phyloP scores from a whole-genome alignment of 208 protist genomes.

The Trypanosoma lewisi region DNA sequence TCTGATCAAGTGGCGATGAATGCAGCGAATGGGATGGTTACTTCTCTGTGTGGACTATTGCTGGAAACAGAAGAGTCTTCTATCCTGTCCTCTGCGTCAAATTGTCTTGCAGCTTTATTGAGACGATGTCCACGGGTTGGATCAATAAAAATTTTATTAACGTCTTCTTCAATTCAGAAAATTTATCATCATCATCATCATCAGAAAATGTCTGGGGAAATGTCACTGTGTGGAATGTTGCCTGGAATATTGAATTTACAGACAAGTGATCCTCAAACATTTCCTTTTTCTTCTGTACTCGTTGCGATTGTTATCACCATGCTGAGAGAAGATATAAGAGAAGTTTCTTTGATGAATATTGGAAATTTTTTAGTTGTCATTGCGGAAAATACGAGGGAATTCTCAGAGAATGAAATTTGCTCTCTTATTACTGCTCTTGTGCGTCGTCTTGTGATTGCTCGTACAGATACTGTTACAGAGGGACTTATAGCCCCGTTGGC shows the following conservation, averaged over 20 bases:
- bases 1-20: slow-evolving; percentile 24
- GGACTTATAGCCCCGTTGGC: slow-evolving; percentile 58
- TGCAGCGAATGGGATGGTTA: slow-evolving; percentile 30
- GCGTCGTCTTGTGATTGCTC: slow-evolving; percentile 34
- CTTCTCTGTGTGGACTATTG: slow-evolving; percentile 42
- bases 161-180: slow-evolving; percentile 4
- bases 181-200: no score
- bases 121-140: slow-evolving; percentile 36
- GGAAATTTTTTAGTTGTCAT: slow-evolving; percentile 45
- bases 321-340: slow-evolving; percentile 25
- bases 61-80: slow-evolving; percentile 55
- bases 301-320: slow-evolving; percentile 42
- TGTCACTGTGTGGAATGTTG: not conserved
- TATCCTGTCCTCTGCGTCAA: slow-evolving; percentile 37
- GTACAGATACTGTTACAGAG: slow-evolving; percentile 44
- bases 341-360: slow-evolving; percentile 50
- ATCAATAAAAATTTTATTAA: slow-evolving; percentile 17
- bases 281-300: slow-evolving; percentile 46
- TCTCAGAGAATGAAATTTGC: slow-evolving; percentile 35
- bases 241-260: not conserved
- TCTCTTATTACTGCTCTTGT: slow-evolving; percentile 36
- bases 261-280: slow-evolving; percentile 10
- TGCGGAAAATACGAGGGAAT: slow-evolving; percentile 32
- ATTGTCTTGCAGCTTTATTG: slow-evolving; percentile 52
- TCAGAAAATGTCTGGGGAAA: slow-evolving; percentile 1